Conservation (phyloP, 345 rosid species). For the Corymbia maculata region DNA sequence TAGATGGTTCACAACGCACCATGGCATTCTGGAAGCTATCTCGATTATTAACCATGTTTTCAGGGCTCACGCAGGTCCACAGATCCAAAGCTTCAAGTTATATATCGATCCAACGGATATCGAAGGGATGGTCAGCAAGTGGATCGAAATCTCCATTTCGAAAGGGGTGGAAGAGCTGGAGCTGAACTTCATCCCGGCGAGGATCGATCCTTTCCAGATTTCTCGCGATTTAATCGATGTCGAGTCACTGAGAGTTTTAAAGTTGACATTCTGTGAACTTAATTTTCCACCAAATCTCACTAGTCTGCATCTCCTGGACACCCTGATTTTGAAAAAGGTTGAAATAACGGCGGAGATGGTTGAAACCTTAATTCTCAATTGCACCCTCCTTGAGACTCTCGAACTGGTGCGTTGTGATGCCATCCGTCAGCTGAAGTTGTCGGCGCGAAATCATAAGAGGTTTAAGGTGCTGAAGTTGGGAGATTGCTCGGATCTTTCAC, state of each 20-base stretch:
- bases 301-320: background rate
- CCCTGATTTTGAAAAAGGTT: background rate
- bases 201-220: background rate
- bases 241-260: background rate
- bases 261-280: background rate
- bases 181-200: background rate
- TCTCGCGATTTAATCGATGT: background rate
- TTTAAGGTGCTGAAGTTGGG: background rate
- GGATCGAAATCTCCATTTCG: background rate
- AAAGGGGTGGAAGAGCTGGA: slow-evolving; percentile 20
- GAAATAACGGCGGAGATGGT: background rate
- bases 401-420: background rate
- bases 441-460: background rate
- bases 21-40: background rate
- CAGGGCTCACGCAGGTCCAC: background rate
- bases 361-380: background rate
- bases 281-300: background rate
- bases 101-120: background rate
- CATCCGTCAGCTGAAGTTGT: background rate
- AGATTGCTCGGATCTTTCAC: background rate
- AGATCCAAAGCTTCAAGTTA: background rate
- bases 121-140: background rate
- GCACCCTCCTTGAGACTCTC: background rate
- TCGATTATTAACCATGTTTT: background rate
- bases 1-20: background rate